Conservation (phyloP, 1,139 yeast genomes). For the Geotrichum phurueaensis region DNA sequence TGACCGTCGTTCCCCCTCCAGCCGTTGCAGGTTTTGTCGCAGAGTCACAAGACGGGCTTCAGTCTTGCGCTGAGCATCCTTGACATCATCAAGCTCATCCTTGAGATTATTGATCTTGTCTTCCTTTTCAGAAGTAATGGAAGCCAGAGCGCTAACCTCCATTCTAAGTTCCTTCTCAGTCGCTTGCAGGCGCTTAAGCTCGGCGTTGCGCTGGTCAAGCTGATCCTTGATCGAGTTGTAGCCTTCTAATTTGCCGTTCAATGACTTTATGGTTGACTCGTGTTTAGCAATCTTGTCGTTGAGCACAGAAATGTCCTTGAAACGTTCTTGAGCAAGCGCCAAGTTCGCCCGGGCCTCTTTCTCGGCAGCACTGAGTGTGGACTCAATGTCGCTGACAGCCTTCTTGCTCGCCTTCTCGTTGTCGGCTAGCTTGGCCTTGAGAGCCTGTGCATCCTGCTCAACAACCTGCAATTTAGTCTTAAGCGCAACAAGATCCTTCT, state of each 20-base stretch:
- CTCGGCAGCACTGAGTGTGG: constrained; percentile 7
- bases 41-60: constrained; percentile 28
- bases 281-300: constrained; percentile 19
- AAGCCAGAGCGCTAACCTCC: constrained; percentile 31
- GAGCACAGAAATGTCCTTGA: constrained; percentile 21
- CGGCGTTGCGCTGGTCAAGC: constrained; percentile 11
- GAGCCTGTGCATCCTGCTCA: not conserved
- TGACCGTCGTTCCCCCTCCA: constrained; percentile 29
- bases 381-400: constrained; percentile 3
- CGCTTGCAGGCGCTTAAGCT: constrained; percentile 16
- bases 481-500: not conserved
- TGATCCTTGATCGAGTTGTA: constrained; percentile 11
- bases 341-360: constrained; percentile 18
- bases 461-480: not conserved
- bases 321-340: constrained; percentile 21
- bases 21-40: constrained; percentile 25
- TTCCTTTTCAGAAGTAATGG: constrained; percentile 24
- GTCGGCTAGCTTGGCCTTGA: constrained; percentile 9
- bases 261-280: constrained; percentile 10
- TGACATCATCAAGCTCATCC: constrained; percentile 9
- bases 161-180: constrained; percentile 25
- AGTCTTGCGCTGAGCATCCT: constrained; percentile 13
- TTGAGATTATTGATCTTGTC: constrained; percentile 19
- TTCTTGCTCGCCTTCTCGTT: not conserved
- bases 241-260: constrained; percentile 14